Evolutionary conservation across 129 eudicot species (phyloP).

Genomic region (Pittosporum tobira): DNA sequence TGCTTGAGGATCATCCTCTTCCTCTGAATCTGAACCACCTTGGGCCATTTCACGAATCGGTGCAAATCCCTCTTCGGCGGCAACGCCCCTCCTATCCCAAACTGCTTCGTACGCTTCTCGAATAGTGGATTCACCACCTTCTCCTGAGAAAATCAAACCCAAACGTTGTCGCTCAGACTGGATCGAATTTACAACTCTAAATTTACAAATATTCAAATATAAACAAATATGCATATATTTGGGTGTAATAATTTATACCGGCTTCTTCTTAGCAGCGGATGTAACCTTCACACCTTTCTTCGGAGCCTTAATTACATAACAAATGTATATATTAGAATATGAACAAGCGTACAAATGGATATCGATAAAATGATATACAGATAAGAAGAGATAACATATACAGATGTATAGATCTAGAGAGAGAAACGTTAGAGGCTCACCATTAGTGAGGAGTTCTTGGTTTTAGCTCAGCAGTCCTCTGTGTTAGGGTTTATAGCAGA

Average conservation of each 20-base stretch:
- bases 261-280: not conserved
- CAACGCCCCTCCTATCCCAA: conserved; percentile 58
- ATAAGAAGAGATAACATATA: not conserved
- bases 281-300: not conserved
- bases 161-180: not conserved
- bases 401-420: not conserved
- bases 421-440: not conserved
- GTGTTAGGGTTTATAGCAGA: not conserved
- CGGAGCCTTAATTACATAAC: not conserved
- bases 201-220: no score
- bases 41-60: conserved; percentile 49
- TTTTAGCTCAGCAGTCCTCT: not conserved
- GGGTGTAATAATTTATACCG: not conserved
- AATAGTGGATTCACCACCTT: conserved; percentile 45
- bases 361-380: not conserved
- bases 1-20: conserved; percentile 53
- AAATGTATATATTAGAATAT: no score
- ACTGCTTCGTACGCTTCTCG: conserved; percentile 52
- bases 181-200: not conserved
- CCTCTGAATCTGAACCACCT: conserved; percentile 47
- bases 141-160: conserved; percentile 22
- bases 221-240: no score
- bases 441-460: not conserved
- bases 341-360: not conserved
- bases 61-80: conserved; percentile 50